phyloP scores from a whole-genome alignment of 2,329 filamentous ascomycete genomes.

The Claviceps digitariae region DNA sequence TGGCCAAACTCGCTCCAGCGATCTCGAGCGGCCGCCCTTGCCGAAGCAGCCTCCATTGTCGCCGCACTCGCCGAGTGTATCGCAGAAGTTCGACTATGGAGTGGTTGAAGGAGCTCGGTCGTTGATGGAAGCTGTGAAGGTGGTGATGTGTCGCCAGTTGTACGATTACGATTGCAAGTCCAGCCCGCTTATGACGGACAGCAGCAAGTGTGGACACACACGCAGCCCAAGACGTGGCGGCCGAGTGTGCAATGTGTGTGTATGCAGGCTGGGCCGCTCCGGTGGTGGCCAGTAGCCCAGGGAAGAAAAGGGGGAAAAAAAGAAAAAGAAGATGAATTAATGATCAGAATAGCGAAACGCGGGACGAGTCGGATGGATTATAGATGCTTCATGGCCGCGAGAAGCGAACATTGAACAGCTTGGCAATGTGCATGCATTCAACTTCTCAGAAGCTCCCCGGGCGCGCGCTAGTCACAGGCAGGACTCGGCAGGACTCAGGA shows the following conservation, averaged over 20 bases:
- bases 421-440: neutral
- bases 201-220: neutral
- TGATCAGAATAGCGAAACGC: neutral
- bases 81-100: neutral
- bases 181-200: neutral
- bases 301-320: neutral
- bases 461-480: too few species aligned
- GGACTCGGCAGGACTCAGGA: too few species aligned
- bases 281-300: neutral
- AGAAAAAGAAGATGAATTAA: neutral
- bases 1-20: constrained; percentile 76
- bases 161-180: neutral
- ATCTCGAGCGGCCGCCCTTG: constrained; percentile 88
- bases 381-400: constrained; percentile 4
- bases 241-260: too few species aligned
- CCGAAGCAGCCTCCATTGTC: constrained; percentile 82
- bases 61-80: constrained; percentile 11
- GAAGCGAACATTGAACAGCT: too few species aligned
- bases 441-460: too few species aligned
- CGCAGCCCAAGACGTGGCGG: too few species aligned
- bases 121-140: neutral
- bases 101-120: neutral
- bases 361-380: neutral
- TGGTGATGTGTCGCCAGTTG: neutral
- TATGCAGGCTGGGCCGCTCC: neutral